Base-by-base conservation (phyloP, 805 yeast genomes). In the Priceomyces medius region DNA sequence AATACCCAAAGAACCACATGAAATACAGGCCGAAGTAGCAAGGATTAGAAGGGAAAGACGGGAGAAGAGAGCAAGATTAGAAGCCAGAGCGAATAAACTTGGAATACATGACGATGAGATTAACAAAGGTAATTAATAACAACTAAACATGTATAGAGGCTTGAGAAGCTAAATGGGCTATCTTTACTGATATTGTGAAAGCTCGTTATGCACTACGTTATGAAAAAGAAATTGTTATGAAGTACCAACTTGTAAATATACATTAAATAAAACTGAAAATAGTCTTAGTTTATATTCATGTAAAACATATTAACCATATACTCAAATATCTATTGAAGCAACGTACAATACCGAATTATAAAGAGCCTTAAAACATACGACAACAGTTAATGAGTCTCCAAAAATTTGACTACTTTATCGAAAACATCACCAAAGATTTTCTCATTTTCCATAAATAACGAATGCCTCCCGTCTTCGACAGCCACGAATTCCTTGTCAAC, bases 1-100 rank as follows among this genome's bases (percentile, higher is more conserved):
- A 64, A 83, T 90, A 26, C 98, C 98, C 2, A 90, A 89, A 56
- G 97, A 90, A 56, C 89, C 89, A 2, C 86, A 84, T 54, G 97
- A 90, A 58, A 88, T 90, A 45, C 84, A 87, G 59, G 91, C 93
- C 1, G 98, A 90, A 58, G 69, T 90, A 28, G 96, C 95, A 12
- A 79, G 96, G 59, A 83, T 90, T 75, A 80, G 82, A 59, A 77
- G 80, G 50, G 95, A 82, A 41, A 74, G 90, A 45, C 58, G 76
- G 2, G 95, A 82, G 51, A 85, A 84, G 67, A 76, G 95, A 59
- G 68, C 76, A 48, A 73, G 83, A 47, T 67, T 88, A 38, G 95
- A 88, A 58, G 86, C 78, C 40, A 82, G 71, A 59, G 85, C 93
- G 4, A 73, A 59, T 37, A 83, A 76, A 46, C 70, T 84, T 45